Evolutionary conservation across 495 filamentous ascomycete species (phyloP).

Genomic region (Mycothermus thermophilus): DNA sequence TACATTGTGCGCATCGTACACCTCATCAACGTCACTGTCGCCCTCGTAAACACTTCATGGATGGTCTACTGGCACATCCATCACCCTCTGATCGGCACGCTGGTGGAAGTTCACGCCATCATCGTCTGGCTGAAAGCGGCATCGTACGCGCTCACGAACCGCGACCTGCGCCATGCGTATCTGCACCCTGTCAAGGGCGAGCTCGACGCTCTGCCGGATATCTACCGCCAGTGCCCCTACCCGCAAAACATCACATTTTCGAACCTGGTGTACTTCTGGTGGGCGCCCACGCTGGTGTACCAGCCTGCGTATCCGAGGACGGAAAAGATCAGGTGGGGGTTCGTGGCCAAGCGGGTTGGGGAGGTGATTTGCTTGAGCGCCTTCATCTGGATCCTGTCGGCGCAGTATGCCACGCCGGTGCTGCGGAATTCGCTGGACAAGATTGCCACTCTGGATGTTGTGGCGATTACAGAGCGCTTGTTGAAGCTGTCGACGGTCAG

Average conservation of each 20-base stretch:
- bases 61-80: slow-evolving; percentile 81
- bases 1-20: slow-evolving; percentile 60
- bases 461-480: slow-evolving; percentile 71
- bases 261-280: slow-evolving; percentile 91
- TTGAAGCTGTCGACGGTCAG: slow-evolving; percentile 93
- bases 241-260: slow-evolving; percentile 74
- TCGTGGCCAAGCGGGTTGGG: slow-evolving; percentile 65
- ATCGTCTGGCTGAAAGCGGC: slow-evolving; percentile 93
- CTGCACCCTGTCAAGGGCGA: slow-evolving; percentile 51
- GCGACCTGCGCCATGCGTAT: slow-evolving; percentile 80
- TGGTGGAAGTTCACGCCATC: slow-evolving; percentile 81
- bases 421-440: slow-evolving; percentile 78
- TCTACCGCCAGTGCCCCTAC: slow-evolving; percentile 78
- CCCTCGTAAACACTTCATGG: slow-evolving; percentile 63
- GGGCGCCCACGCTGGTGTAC: slow-evolving; percentile 91
- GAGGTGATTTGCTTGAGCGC: slow-evolving; percentile 63
- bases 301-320: slow-evolving; percentile 90
- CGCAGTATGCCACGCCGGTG: slow-evolving; percentile 85
- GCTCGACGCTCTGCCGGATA: slow-evolving; percentile 49
- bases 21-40: slow-evolving; percentile 68
- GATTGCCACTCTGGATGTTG: slow-evolving; percentile 65
- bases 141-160: slow-evolving; percentile 93
- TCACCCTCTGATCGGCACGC: slow-evolving; percentile 84
- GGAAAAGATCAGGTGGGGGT: slow-evolving; percentile 62
- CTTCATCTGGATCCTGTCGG: slow-evolving; percentile 84